Evolutionary conservation across 345 rosid species (phyloP), one percentile per base, ranked within the genome.

Genomic region (Populus nigra): DNA sequence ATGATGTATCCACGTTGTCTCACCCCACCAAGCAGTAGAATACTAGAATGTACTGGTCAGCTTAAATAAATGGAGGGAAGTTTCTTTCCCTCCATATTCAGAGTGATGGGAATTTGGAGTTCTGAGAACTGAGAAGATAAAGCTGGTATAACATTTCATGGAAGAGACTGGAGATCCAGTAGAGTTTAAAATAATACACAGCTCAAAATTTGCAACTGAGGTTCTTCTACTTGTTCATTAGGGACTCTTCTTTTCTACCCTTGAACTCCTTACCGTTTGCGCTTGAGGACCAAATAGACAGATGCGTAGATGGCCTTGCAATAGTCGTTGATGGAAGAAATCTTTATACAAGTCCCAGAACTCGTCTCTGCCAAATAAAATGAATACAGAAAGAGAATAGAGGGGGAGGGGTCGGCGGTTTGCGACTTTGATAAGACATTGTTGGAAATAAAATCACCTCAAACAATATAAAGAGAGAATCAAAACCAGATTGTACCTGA

Each of bases 291-390:
- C 97, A 66, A 87, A 91, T 8, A 91, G 88, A 85, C 96, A 90
- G 31, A 93, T 83, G 4, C 81, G 89, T 25, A 93, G 76, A 71
- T 76, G 81, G 23, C 94, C 90, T 76, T 89, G 85, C 31, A 89
- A 38, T 12, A 93, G 71, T 53, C 81, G 86, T 39, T 72, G 88
- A 82, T 94, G 94, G 69, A 93, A 88, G 87, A 87, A 90, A 67
- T 71, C 91, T 84, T 85, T 90, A 65, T 93, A 93, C 88, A 95
- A 75, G 71, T 95, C 94, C 98, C 97, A 94, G 77, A 93, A 91
- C 70, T 93, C 95, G 41, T 91, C 94, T 81, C 97, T 94, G 92
- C 79, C 84, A 79, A 76, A 65, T 29, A 17, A n/a, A 3, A 18
- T 57, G 53, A 0, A 5, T 12, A 7, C 1, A 41, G n/a, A 39